These are phyloP conservation scores for Tremellales sp. DNA, from an alignment of 1,284 basidiomycete genomes.

Conservation along the genomic window DNA sequence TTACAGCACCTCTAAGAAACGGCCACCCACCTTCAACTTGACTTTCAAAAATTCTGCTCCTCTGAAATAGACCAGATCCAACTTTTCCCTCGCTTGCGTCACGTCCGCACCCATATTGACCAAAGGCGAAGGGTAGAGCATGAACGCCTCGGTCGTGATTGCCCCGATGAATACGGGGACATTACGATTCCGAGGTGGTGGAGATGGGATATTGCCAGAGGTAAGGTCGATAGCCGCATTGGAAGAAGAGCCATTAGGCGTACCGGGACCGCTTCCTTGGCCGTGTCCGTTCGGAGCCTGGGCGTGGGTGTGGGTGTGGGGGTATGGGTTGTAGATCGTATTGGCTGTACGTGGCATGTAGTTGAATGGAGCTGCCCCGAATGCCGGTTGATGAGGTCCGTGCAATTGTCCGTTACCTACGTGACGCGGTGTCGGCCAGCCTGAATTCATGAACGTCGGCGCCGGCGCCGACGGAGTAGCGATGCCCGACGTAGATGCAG, in stretches of 20 bases:
- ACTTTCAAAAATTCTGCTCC: conserved; percentile 70
- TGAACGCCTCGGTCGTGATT: conserved; percentile 71
- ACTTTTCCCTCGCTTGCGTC: conserved; percentile 24
- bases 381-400: no score
- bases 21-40: conserved; percentile 55
- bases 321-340: background rate
- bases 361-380: no score
- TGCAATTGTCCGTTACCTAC: no score
- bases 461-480: no score
- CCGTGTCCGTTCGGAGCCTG: no score
- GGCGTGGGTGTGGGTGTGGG: background rate
- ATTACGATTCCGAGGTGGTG: conserved; percentile 21
- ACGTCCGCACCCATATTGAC: conserved; percentile 52
- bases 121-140: conserved; percentile 78
- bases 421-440: no score
- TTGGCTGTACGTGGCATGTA: background rate
- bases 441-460: no score
- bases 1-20: background rate
- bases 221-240: conserved; percentile 32
- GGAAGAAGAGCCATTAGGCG: conserved; percentile 13
- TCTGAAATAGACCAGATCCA: conserved; percentile 28
- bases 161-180: conserved; percentile 75
- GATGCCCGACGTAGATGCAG: no score
- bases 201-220: conserved; percentile 22
- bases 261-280: background rate